These are phyloP conservation scores for Vigna hirtella DNA, from an alignment of 306 rosid genomes.

Conservation along the genomic window DNA sequence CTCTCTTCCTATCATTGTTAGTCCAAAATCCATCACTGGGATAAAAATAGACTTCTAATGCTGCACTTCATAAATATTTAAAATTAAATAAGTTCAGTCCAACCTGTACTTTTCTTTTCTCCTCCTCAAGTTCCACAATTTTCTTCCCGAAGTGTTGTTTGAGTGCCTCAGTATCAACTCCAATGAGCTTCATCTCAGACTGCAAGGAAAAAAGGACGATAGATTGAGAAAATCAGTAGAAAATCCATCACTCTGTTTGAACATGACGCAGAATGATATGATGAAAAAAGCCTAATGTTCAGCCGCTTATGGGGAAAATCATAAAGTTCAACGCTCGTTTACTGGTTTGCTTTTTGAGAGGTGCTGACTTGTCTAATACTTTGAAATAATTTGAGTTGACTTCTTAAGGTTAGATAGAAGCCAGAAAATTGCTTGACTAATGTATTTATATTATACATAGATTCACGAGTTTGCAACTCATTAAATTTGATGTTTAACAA, in stretches of 20 bases:
- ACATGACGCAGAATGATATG: constrained; percentile 28
- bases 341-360: constrained; percentile 10
- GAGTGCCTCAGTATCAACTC: constrained; percentile 65
- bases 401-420: constrained; percentile 4
- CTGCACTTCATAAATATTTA: constrained; percentile 23
- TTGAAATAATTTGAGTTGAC: background rate
- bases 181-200: constrained; percentile 80
- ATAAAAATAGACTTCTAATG: constrained; percentile 27
- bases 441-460: constrained; percentile 2
- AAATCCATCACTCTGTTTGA: constrained; percentile 31
- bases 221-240: constrained; percentile 35
- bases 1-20: constrained; percentile 70
- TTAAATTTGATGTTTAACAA: background rate
- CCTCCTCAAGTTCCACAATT: constrained; percentile 79
- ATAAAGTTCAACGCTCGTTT: constrained; percentile 2
- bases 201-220: constrained; percentile 36
- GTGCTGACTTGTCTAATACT: constrained; percentile 25
- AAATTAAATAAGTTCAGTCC: constrained; percentile 33
- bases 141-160: constrained; percentile 74
- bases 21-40: constrained; percentile 43
- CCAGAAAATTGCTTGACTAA: constrained; percentile 6
- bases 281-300: constrained; percentile 6
- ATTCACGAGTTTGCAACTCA: constrained; percentile 20
- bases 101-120: constrained; percentile 82
- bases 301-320: constrained; percentile 3